These are phyloP conservation scores for Tetraselmis striata DNA, from an alignment of 139 green algal species.

Conservation along the genomic window DNA sequence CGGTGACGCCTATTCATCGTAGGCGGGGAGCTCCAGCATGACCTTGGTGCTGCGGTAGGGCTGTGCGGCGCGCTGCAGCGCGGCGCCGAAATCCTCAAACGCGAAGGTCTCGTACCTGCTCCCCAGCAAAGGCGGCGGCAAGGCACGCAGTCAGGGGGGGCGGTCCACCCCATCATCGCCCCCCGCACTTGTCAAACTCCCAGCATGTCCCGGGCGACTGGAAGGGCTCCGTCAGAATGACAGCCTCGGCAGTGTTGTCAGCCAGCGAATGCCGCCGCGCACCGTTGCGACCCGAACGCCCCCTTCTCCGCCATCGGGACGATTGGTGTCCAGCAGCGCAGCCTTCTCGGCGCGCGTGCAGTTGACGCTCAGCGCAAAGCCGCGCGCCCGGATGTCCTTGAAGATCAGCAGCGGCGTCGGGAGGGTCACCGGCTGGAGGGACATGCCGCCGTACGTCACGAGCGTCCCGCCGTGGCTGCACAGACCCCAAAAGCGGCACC, in stretches of 20 bases:
- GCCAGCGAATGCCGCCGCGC: too few species aligned
- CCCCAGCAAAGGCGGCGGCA: too few species aligned
- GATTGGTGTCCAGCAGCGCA: not conserved
- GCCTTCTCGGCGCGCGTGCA: not conserved
- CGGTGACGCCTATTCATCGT: too few species aligned
- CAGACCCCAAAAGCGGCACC: too few species aligned
- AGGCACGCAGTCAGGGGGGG: too few species aligned
- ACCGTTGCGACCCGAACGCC: not conserved
- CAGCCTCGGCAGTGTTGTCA: too few species aligned
- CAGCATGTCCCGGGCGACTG: too few species aligned
- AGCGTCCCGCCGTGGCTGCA: conserved; percentile 52
- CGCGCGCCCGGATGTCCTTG: conserved; percentile 66
- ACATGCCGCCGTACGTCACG: conserved; percentile 87
- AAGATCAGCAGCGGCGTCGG: conserved; percentile 79
- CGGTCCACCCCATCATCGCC: too few species aligned
- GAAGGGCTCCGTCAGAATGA: too few species aligned
- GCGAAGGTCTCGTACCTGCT: not conserved
- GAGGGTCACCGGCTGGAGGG: conserved; percentile 61
- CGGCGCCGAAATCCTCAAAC: not conserved
- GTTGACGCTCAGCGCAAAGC: conserved; percentile 65
- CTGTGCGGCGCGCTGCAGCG: not conserved
- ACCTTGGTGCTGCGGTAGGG: not conserved
- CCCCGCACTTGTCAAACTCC: too few species aligned
- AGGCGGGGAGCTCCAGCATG: not conserved
- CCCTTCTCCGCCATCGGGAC: not conserved